Evolutionary conservation across 2,329 filamentous ascomycete species (phyloP).

Genomic region (Achaetomium macrosporum): DNA sequence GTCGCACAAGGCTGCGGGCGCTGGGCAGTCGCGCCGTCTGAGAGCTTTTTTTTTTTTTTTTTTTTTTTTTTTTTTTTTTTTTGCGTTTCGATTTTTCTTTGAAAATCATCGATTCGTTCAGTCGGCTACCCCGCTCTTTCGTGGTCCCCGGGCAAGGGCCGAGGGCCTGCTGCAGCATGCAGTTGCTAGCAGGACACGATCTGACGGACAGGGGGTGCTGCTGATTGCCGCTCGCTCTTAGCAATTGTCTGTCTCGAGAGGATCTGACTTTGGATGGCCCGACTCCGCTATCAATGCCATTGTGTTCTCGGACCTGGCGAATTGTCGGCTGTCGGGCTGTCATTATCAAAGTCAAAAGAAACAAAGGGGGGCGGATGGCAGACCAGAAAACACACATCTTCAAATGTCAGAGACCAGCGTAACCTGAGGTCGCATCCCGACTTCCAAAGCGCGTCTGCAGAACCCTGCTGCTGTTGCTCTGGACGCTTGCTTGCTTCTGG

Average conservation of each 20-base stretch:
- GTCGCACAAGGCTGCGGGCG: slow-evolving; percentile 13
- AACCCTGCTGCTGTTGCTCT: slow-evolving; percentile 14
- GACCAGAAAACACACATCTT: not conserved
- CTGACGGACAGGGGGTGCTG: slow-evolving; percentile 6
- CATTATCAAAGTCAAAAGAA: not conserved
- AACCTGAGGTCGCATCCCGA: slow-evolving; percentile 19
- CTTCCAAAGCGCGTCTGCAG: slow-evolving; percentile 15
- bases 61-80: not conserved
- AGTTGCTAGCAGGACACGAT: slow-evolving; percentile 8
- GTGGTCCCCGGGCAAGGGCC: slow-evolving; percentile 13
- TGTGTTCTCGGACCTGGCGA: not conserved
- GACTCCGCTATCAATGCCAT: not conserved
- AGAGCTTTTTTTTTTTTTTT: slow-evolving; percentile 1
- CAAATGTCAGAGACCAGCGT: not conserved
- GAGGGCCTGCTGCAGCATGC: slow-evolving; percentile 13
- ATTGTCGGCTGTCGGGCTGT: not conserved
- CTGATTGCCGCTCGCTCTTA: not conserved
- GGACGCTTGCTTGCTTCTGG: slow-evolving; percentile 10
- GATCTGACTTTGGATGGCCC: too few relatives aligned
- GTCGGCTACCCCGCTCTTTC: slow-evolving; percentile 12
- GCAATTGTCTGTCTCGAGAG: not conserved
- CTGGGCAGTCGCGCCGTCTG: slow-evolving; percentile 9
- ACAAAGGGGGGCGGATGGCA: not conserved
- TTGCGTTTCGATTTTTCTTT: too few relatives aligned
- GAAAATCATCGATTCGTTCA: not conserved